Evolutionary conservation across 306 rosid genomes (phyloP).

Genomic region (Cicer bijugum): DNA sequence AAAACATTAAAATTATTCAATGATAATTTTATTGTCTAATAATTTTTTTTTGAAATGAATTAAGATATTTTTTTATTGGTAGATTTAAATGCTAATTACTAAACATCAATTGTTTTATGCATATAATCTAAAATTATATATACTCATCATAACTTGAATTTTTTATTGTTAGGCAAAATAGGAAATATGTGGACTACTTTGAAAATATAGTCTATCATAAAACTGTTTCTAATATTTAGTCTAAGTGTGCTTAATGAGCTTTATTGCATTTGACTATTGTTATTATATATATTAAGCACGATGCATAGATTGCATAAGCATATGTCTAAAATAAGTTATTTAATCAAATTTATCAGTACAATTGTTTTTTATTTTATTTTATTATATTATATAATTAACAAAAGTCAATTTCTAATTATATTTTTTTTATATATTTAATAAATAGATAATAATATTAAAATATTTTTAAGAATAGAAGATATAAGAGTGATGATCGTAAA

Average conservation of each 20-base stretch:
- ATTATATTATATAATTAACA: not conserved
- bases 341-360: not conserved
- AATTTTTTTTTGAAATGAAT: not conserved
- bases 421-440: not conserved
- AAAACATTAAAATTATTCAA: not conserved
- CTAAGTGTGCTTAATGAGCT: not conserved
- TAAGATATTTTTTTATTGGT: not conserved
- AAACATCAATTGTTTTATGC: not conserved
- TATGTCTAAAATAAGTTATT: not conserved
- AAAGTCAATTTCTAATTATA: not conserved
- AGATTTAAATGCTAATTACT: not conserved
- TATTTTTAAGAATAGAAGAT: too few relatives aligned
- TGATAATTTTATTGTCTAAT: not conserved
- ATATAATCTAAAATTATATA: not conserved
- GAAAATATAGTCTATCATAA: not conserved
- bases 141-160: not conserved
- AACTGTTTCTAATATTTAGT: not conserved
- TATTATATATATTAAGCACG: not conserved
- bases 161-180: not conserved
- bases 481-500: too few relatives aligned
- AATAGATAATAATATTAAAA: not conserved
- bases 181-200: not conserved
- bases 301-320: not conserved
- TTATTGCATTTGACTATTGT: not conserved
- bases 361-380: not conserved